Evolutionary conservation across 352 stramenopile species (phyloP), one percentile per base, ranked within the genome.

Genomic region (Phytophthora tentaculata): DNA sequence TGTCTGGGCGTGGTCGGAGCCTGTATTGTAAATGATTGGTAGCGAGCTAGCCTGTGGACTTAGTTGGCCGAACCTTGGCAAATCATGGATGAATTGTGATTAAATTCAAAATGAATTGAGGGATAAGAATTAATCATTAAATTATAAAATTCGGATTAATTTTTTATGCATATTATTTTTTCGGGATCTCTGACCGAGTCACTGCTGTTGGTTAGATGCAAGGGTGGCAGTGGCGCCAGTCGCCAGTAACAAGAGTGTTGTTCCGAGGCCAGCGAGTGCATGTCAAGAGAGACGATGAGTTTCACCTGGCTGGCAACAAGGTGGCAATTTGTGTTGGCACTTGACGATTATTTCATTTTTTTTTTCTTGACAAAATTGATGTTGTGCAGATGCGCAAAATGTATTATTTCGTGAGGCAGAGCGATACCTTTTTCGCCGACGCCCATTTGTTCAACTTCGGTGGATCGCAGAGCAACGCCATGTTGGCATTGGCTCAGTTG

Each of bases 231-330:
- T 75, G 62, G 71, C 48, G 56, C 20, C 22, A 54, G 16, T 92
- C 87, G 56, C 81, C 83, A 8, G 77, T 96, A 47, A 84, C 81
- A 49, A 73, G 72, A 66, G 86, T 91, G 54, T n/a, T 26, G 39
- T 92, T 94, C 70, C 85, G 83, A 52, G 80, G 76, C 8, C 79
- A 86, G 37, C 69, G 76, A 64, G 79, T 96, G 54, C 84, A 92
- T 56, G 83, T 96, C n/a, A 96, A 96, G 73, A 76, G 86, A 10
- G 88, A 96, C 54, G 88, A 96, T 41, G 56, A 86, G 10, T 90
- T 92, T 41, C 80, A 90, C 62, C 61, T 96, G n/a, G 85, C 86
- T 2, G 88, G 88, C 22, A 96, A 96, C 52, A 96, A 96, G 79
- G 88, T 92, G 20, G 2, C 45, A n/a, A 22, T 12, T 47, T 24